A percentile compares a stretch with the other conserved stretches of the same genome.
Conservation (phyloP, 129 eudicot genomes). For the Artemisia annua region DNA sequence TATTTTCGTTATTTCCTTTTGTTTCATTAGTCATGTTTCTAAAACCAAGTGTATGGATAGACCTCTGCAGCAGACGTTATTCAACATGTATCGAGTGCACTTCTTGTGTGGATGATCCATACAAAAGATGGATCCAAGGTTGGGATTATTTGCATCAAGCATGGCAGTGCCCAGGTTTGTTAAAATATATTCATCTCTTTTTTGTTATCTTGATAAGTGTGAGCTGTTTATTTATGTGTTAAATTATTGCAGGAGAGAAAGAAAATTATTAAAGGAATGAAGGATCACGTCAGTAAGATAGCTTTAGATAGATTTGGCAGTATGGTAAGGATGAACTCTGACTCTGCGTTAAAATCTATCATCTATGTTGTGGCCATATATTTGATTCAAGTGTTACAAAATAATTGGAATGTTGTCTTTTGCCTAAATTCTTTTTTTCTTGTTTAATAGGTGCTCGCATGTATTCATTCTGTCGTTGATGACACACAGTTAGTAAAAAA, state of each 20-base stretch:
- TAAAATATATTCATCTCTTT: neutral
- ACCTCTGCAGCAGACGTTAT: too few species aligned
- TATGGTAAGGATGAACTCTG: constrained; percentile 46
- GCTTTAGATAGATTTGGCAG: constrained; percentile 77
- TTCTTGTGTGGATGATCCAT: too few species aligned
- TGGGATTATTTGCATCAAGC: too few species aligned
- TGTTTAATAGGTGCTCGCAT: constrained; percentile 63
- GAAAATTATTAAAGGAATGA: constrained; percentile 89
- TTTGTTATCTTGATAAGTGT: neutral
- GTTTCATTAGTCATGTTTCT: too few species aligned
- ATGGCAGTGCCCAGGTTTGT: constrained; percentile 56
- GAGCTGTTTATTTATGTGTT: neutral
- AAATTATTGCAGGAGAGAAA: constrained; percentile 64
- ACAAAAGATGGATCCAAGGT: too few species aligned
- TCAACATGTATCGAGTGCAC: too few species aligned
- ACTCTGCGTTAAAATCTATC: neutral
- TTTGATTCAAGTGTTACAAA: too few species aligned
- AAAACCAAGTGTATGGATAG: too few species aligned
- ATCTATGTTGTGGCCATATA: neutral
- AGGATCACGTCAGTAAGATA: constrained; percentile 71
- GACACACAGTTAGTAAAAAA: constrained; percentile 85
- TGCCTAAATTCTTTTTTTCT: neutral
- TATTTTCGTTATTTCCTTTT: too few species aligned
- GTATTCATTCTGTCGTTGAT: constrained; percentile 18
- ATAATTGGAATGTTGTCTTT: neutral